phyloP scores from a whole-genome alignment of 2,329 filamentous ascomycete species.

The Cadophora malorum region DNA sequence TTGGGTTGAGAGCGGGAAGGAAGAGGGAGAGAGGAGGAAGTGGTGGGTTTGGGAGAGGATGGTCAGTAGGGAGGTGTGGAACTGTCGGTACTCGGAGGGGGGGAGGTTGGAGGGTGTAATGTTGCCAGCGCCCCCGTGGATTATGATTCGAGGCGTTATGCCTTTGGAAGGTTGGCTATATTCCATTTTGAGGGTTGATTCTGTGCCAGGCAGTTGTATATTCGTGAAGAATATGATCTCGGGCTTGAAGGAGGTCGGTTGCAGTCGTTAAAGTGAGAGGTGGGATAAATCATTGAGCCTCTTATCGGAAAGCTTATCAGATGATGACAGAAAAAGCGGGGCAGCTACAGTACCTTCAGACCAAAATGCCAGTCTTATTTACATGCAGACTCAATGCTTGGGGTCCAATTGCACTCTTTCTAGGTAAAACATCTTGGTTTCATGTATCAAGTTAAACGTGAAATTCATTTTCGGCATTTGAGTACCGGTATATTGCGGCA shows the following conservation, averaged over 20 bases:
- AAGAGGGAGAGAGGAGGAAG: constrained; percentile 59
- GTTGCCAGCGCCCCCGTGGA: constrained; percentile 70
- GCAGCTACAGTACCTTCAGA: background rate
- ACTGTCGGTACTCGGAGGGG: constrained; percentile 61
- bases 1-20: constrained; percentile 58
- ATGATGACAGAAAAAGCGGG: background rate
- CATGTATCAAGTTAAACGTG: too few species aligned
- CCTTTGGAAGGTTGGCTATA: constrained; percentile 12
- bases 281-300: background rate
- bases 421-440: too few species aligned
- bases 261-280: background rate
- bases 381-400: too few species aligned
- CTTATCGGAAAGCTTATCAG: constrained; percentile 15
- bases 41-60: constrained; percentile 60
- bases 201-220: background rate
- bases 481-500: too few species aligned
- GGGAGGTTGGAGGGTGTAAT: constrained; percentile 66
- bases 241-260: background rate
- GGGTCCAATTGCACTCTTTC: too few species aligned
- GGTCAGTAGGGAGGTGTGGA: constrained; percentile 64
- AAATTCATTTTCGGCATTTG: too few species aligned
- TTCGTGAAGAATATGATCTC: background rate
- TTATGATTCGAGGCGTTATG: constrained; percentile 29
- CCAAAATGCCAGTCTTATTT: too few species aligned
- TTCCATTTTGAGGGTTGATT: constrained; percentile 21